phyloP scores from a whole-genome alignment of 2,329 filamentous ascomycete species.

The Bimuria novae-zelandiae region DNA sequence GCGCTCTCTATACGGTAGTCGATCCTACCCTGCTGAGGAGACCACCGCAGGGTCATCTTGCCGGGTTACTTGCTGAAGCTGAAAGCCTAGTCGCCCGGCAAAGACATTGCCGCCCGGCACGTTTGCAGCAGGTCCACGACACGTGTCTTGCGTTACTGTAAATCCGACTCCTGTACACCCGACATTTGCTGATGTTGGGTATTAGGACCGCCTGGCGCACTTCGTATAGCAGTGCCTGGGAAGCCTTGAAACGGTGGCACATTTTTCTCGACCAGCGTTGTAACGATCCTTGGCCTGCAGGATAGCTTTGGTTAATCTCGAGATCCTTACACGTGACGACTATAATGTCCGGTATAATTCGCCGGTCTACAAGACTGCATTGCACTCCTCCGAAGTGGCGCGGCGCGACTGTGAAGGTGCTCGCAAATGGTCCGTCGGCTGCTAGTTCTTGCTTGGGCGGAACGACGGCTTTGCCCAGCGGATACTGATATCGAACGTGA shows the following conservation, averaged over 20 bases:
- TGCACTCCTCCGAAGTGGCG: no score
- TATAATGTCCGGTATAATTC: no score
- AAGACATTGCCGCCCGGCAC: conserved; percentile 6
- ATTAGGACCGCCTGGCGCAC: not conserved
- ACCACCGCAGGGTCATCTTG: conserved; percentile 2
- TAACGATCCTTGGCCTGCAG: no score
- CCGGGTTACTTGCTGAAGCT: conserved; percentile 1
- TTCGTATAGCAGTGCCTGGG: not conserved
- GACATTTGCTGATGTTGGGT: conserved; percentile 3
- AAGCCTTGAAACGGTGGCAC: not conserved
- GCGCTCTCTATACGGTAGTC: conserved; percentile 1
- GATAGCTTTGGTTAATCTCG: no score
- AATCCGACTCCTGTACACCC: not conserved
- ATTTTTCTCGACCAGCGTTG: not conserved
- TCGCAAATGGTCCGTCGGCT: no score
- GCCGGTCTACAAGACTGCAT: no score
- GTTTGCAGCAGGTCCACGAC: conserved; percentile 13
- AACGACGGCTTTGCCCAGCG: no score
- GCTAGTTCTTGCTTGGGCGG: no score
- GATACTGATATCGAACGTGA: no score
- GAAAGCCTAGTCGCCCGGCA: conserved; percentile 4
- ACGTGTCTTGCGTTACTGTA: not conserved
- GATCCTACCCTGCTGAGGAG: not conserved
- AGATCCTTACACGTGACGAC: no score
- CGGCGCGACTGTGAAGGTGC: no score